Evolutionary conservation across 371 early-diverging fungal genomes (phyloP).

Genomic region (Haplosporangium sp.): DNA sequence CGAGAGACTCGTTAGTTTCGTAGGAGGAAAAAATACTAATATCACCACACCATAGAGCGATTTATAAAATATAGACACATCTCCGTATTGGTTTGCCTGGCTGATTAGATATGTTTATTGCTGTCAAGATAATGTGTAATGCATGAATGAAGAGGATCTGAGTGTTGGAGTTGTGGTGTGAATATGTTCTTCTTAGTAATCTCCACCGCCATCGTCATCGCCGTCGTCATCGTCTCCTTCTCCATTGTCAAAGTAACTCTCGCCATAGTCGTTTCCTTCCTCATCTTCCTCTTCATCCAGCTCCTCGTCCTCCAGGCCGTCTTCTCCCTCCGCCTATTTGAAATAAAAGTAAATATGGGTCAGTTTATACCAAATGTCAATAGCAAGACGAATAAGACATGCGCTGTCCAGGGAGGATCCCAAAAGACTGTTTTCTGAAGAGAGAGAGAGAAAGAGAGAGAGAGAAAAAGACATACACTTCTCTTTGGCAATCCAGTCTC

Average conservation of each 20-base stretch:
- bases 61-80: too few species aligned
- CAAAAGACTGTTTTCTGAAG: too few species aligned
- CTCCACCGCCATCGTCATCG: constrained; percentile 35
- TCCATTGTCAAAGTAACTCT: constrained; percentile 45
- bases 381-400: too few species aligned
- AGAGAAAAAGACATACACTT: constrained; percentile 1
- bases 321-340: constrained; percentile 34
- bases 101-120: too few species aligned
- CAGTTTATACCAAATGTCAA: too few species aligned
- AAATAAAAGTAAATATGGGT: background rate
- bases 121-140: too few species aligned
- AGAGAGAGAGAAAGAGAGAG: too few species aligned
- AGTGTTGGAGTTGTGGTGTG: background rate
- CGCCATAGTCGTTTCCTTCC: constrained; percentile 39
- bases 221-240: constrained; percentile 44
- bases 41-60: background rate
- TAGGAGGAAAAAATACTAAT: background rate
- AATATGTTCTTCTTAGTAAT: constrained; percentile 10
- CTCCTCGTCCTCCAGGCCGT: constrained; percentile 36
- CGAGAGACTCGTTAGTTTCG: constrained; percentile 8
- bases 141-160: too few species aligned
- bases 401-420: too few species aligned
- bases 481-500: constrained; percentile 38
- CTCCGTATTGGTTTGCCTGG: too few species aligned
- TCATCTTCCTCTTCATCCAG: constrained; percentile 45